Base-by-base conservation (phyloP, 2,329 filamentous ascomycete genomes). In the Tolypocladium sp. region DNA sequence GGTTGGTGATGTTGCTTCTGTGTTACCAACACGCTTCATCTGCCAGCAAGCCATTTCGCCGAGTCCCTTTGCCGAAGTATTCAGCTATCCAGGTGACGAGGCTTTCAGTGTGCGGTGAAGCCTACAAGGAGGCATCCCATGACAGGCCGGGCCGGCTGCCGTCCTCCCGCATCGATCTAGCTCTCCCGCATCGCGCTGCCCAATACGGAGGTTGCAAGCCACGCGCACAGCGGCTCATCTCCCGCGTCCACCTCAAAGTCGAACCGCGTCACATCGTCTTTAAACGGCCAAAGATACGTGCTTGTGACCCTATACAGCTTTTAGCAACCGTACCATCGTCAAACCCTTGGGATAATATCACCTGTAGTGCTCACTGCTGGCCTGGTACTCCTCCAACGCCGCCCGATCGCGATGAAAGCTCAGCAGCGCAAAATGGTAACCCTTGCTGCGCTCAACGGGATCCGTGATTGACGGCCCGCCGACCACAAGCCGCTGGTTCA, bases 391-490 rank as follows among this genome's bases (percentile, higher is more conserved):
- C 1, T 71, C 76, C 59, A 84, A 63, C 0, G 79, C 81, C 9
- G 69, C 69, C 7, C 64, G 67, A 27, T 79, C 69, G 5, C 74
- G 65, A 55, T 83, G 82, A 25, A 78, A 82, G 70, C 81, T 83
- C 42, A 84, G 57, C 0, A 83, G 68, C 0, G 78, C 76, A 59
- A 76, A 77, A 13, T 84, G 73, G 55, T 76, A 83, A 0, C 80
- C 80, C 61, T 83, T 81, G 66, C 79, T 83, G 22, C 76, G 71
- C 40, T 78, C 78, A 10, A 79, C 75, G 0, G 81, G 80, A 27
- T 78, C 72, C 0, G 81, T 83, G 6, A 83, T 72, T 0, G 79
- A 81, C 0, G 80, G 80, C 0, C 81, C 79, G 0, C 81, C 81
- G 5, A 83, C 80, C 0, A 80, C 65, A 0, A 83, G 73, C 2